Evolutionary conservation across 441 rosid genomes (phyloP).

Genomic region (Eutrema salsugineum): DNA sequence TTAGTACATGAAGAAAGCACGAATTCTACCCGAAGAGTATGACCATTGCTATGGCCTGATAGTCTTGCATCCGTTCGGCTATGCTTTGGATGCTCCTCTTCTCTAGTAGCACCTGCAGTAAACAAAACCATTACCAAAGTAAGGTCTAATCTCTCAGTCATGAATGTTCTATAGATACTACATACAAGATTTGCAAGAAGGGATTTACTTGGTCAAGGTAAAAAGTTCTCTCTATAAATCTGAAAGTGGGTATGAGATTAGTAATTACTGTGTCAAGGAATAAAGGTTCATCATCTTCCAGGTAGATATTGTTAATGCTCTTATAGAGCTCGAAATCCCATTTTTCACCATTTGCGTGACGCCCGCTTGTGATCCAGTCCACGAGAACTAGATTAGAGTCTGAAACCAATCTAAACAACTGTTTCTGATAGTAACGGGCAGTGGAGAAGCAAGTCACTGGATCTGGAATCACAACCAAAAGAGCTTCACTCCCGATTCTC

Average conservation of each 20-base stretch:
- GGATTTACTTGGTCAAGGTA: background rate
- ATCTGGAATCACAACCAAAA: constrained; percentile 81
- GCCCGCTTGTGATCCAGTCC: constrained; percentile 97
- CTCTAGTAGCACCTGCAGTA: constrained; percentile 66
- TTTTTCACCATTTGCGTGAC: constrained; percentile 86
- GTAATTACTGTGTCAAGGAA: constrained; percentile 75
- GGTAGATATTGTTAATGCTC: constrained; percentile 77
- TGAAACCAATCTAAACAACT: constrained; percentile 57
- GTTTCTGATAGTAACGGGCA: constrained; percentile 86
- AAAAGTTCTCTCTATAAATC: background rate
- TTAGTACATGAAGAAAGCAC: background rate
- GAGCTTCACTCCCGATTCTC: constrained; percentile 62
- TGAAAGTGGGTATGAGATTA: background rate
- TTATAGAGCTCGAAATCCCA: constrained; percentile 85
- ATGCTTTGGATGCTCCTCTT: constrained; percentile 46
- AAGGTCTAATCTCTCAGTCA: background rate
- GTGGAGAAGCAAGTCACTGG: constrained; percentile 94
- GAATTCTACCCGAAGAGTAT: constrained; percentile 66
- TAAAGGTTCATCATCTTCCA: constrained; percentile 57
- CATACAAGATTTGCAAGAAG: background rate
- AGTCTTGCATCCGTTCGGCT: constrained; percentile 65
- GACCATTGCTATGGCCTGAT: constrained; percentile 86
- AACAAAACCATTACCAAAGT: background rate
- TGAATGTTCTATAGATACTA: background rate
- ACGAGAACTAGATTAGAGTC: constrained; percentile 78